Evolutionary conservation across 768 basidiomycete genomes (phyloP).

Genomic region (Amanita brunnescens): DNA sequence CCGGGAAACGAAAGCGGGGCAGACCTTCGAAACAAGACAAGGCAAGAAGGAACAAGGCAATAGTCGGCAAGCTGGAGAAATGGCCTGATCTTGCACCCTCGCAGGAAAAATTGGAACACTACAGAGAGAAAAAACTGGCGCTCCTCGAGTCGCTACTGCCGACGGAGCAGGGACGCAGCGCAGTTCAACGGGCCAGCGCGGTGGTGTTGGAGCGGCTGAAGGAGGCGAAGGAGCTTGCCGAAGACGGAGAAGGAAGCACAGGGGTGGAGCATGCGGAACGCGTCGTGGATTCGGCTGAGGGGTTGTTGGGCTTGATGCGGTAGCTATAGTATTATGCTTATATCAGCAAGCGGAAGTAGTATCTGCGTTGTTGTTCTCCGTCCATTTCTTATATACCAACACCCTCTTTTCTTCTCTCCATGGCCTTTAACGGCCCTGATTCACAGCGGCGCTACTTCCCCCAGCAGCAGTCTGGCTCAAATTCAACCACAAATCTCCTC

Average conservation of each 20-base stretch:
- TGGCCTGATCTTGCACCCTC: conserved; percentile 30
- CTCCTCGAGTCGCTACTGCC: background rate
- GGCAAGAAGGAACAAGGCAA: conserved; percentile 41
- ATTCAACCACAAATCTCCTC: conserved; percentile 47
- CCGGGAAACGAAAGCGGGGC: conserved; percentile 36
- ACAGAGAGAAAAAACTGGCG: background rate
- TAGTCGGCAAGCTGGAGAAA: conserved; percentile 38
- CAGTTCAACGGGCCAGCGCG: conserved; percentile 37
- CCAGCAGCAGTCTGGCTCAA: conserved; percentile 26
- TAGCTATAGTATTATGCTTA: conserved; percentile 32
- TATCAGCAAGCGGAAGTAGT: no score
- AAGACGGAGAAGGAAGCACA: conserved; percentile 29
- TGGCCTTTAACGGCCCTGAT: conserved; percentile 27
- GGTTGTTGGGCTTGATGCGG: conserved; percentile 31
- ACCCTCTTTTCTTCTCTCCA: conserved; percentile 13
- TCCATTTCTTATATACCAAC: conserved; percentile 14
- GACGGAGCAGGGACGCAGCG: conserved; percentile 18
- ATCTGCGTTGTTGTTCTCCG: conserved; percentile 12
- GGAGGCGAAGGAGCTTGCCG: conserved; percentile 38
- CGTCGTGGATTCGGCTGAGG: background rate
- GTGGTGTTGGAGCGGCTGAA: conserved; percentile 45
- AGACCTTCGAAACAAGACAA: conserved; percentile 57
- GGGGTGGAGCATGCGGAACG: background rate
- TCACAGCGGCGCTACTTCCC: conserved; percentile 34
- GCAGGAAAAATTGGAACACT: background rate